Evolutionary conservation across 192 early-diverging fungal genomes (phyloP).

Genomic region (Rhizophagus clarus): DNA sequence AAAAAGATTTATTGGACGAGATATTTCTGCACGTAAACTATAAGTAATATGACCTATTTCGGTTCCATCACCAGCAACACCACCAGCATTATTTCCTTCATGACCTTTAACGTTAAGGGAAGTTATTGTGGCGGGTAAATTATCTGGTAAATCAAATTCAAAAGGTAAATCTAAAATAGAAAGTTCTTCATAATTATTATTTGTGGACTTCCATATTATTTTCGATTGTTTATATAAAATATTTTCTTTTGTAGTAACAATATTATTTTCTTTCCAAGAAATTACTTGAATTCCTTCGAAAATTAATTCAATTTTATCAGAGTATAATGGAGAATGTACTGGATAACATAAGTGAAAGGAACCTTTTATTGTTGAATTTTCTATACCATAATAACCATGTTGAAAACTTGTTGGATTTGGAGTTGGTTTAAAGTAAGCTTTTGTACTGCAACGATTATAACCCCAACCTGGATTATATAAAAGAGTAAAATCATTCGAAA

Average conservation of each 20-base stretch:
- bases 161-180: neutral
- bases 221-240: neutral
- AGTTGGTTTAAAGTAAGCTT: neutral
- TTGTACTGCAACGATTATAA: neutral
- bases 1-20: neutral
- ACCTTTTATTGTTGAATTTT: neutral
- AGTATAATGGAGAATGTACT: neutral
- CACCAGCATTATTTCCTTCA: neutral
- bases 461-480: neutral
- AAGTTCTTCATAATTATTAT: neutral
- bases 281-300: neutral
- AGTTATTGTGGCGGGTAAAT: neutral
- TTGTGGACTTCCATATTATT: neutral
- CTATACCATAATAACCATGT: neutral
- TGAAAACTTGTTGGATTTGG: neutral
- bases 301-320: neutral
- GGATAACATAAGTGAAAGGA: neutral
- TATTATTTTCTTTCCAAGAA: neutral
- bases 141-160: neutral
- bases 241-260: neutral
- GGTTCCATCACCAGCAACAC: neutral
- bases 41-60: neutral
- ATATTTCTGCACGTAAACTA: neutral
- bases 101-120: neutral
- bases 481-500: neutral